Evolutionary conservation across 768 basidiomycete species (phyloP), one percentile per base, ranked within the genome.

Genomic region (Pisolithus tinctorius): DNA sequence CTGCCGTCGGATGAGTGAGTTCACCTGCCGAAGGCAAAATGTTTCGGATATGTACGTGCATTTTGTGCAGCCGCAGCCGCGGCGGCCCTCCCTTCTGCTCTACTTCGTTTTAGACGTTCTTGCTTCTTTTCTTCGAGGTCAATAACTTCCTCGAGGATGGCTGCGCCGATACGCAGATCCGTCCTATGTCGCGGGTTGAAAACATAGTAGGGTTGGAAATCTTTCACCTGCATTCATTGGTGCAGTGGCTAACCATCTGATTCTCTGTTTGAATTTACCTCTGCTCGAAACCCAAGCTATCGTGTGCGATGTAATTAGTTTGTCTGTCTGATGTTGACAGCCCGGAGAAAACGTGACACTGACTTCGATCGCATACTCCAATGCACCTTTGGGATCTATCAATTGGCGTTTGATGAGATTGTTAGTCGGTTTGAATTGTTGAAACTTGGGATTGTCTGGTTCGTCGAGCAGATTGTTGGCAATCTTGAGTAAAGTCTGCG

Each of bases 351-450:
- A 31, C n/a, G n/a, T 27, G 3, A 43, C 16, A 74, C 85, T 67
- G 29, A 88, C 89, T 60, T 79, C 86, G 39, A 88, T 74, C 1
- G 86, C 88, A 69, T 86, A 92, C 63, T 93, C 89, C 37, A 93
- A 69, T 0, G 86, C 75, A 3, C 89, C 67, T 71, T 84, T 80
- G 13, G 81, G 81, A 38, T 88, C 78, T 14, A 93, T 75, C 29
- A 92, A 63, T 54, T 80, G 69, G 14, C 76, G 73, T 69, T 86
- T 78, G 71, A 91, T 86, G 20, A 70, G 70, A 30, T 62, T 65
- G 58, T 93, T 93, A 13, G 86, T 89, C 6, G 79, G 73, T 68
- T 89, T 92, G 77, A 92, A 88, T 57, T 74, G 74, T 53, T 78
- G 78, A 57, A 74, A 93, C 67, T 84, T 90, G 20, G 73, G 69